Evolutionary conservation across 73 alveolate genomes (phyloP), one percentile per base, ranked within the genome.

Genomic region (Tetrahymena malaccensis): DNA sequence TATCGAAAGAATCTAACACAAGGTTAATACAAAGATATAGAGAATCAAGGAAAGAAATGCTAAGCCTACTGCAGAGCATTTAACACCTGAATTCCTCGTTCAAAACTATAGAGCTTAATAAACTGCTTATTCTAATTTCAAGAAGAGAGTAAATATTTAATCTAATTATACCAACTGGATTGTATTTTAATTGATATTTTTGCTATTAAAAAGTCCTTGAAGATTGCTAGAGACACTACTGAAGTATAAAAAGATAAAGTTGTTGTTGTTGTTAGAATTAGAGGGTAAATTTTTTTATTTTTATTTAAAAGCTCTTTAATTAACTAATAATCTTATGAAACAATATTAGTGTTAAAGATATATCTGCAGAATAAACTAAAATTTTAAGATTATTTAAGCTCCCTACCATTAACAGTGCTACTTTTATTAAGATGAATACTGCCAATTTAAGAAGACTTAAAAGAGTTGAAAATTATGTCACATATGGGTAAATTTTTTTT

Each of bases 181-280:
- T 33, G 17, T 70, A 19, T 27, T 0, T n/a, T 70, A 70, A 70
- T 27, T 22, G 0, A 15, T 27, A n/a, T n/a, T 4, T 70, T 33
- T 12, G 4, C 10, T 5, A n/a, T 55, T 11, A 95, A 95, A 89
- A 34, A 95, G 84, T 43, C 83, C 38, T 55, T 95, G 84, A 94
- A 85, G 84, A 21, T 95, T 95, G 97, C 93, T 34, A 34, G 55
- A 85, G 94, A 89, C 70, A 43, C 57, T 31, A 89, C 84, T 43
- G 95, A 94, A 10, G 84, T 95, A 43, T 55, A 70, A 70, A 70
- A 70, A 31, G 89, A 95, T 93, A 95, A 85, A 95, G 44, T 94
- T 85, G 43, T 95, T 37, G 85, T 95, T 89, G 97, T 95, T 70
- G 94, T 95, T 25, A 85, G 97, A 95, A 95, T 95, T 89, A 95